phyloP scores from a whole-genome alignment of 768 basidiomycete species.

The Pleurotus tuber-regium region DNA sequence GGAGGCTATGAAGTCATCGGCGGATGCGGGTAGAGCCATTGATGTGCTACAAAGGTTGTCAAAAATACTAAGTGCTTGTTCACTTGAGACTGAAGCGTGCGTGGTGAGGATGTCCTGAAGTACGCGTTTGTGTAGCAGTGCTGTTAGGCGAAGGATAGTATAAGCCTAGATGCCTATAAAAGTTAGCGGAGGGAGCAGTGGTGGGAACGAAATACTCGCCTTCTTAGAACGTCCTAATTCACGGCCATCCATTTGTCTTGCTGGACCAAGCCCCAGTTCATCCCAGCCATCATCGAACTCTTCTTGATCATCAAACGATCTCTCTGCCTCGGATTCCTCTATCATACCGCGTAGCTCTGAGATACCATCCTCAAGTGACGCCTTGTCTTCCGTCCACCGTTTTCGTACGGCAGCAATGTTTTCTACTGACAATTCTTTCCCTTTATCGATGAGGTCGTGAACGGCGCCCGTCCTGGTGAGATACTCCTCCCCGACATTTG shows the following conservation, averaged over 20 bases:
- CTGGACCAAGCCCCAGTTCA: conserved; percentile 50
- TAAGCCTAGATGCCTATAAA: conserved; percentile 54
- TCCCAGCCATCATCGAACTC: conserved; percentile 60
- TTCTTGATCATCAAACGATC: conserved; percentile 30
- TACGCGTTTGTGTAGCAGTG: conserved; percentile 62
- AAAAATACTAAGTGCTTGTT: conserved; percentile 21
- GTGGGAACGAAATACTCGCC: conserved; percentile 31
- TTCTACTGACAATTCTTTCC: conserved; percentile 49
- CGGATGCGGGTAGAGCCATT: conserved; percentile 45
- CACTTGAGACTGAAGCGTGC: not conserved
- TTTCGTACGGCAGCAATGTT: conserved; percentile 58
- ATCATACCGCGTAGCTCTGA: conserved; percentile 58
- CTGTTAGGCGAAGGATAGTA: conserved; percentile 54
- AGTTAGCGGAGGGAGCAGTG: not conserved
- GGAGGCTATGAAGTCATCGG: conserved; percentile 68
- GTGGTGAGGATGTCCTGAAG: conserved; percentile 45
- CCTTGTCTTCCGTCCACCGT: conserved; percentile 49
- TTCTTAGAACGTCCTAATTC: conserved; percentile 62
- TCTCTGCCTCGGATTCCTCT: conserved; percentile 29
- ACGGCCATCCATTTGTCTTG: conserved; percentile 39
- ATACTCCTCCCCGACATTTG: conserved; percentile 41
- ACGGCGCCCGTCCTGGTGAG: conserved; percentile 56
- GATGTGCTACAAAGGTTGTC: conserved; percentile 53
- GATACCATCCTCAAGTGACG: conserved; percentile 58
- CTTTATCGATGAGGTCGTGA: conserved; percentile 57